Base-by-base conservation (phyloP, 2,329 filamentous ascomycete genomes). In the Pezicula carpinea region DNA sequence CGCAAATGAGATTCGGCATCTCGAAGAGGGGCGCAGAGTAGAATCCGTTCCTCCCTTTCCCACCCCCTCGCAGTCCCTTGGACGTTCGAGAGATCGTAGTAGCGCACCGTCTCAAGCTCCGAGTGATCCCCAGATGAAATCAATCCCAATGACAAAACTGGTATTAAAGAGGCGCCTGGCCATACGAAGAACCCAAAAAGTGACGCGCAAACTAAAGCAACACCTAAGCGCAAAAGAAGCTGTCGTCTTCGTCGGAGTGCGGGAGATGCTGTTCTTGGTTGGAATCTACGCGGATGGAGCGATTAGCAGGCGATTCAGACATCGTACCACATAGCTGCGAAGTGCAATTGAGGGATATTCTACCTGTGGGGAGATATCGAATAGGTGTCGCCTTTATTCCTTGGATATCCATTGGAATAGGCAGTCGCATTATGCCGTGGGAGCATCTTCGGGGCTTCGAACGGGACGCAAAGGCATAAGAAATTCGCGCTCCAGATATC, bases 31-130 rank as follows among this genome's bases (percentile, higher is more conserved):
- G 95, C 93, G 67, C 93, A 97, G 48, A 99, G 79, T 26, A 99
- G 76, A 56, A 99, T 96, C 54, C 93, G 83, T 71, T 99, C 93
- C 66, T 95, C 93, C 50, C 90, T 80, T 68, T 97, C 92, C 93
- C 93, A 99, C 5, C 93, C 95, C 55, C 87, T 83, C 44, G 88
- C 89, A 6, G 90, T 93, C 39, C 93, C 93, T 64, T 93, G 87
- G 5, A 95, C 89, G 64, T 93, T 89, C 56, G 85, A 86, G 53
- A 99, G 76, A 66, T 99, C 93, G 69, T 97, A 97, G 70, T 99
- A 97, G 65, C 92, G 88, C 51, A 99, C 88, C 1, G 92, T 97
- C 66, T 97, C 89, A 48, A 97, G 81, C 62, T 95, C 84, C 53
- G 89, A 79, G 56, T 87, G 83, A 44, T 85, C 82, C 44, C 73